Evolutionary conservation across 148 eudicot species (phyloP), one percentile per base, ranked within the genome.

Genomic region (Chenopodium quinoa): DNA sequence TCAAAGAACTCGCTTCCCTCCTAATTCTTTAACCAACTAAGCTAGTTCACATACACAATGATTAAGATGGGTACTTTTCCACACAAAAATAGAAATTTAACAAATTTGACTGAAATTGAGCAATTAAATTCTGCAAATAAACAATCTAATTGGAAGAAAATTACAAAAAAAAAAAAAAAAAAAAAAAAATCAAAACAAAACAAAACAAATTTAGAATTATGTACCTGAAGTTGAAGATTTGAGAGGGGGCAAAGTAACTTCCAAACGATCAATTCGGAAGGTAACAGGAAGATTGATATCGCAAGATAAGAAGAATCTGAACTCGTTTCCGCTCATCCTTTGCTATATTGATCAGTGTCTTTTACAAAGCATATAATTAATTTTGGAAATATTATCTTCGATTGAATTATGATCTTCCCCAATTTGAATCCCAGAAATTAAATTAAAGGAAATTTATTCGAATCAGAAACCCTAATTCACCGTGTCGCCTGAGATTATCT

Each of bases 231-330:
- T 77, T 19, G 88, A 86, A 64, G 90, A 72, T 72, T 85, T 88
- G 9, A 80, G 76, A 17, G 85, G 12, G 44, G 88, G 88, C 62
- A 93, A 75, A 79, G 82, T 83, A 20, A 96, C 98, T 78, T 95
- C 97, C 60, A 95, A 86, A 56, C 89, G 86, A 75, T 95, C 97
- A 84, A 95, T 84, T 54, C 89, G 84, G 78, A 92, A 95, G 77
- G 98, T 92, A 50, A 95, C 89, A 1, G 97, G 96, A 58, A 90
- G 91, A 79, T 95, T 95, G 63, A 95, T 93, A 81, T 95, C 98
- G 80, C 97, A 95, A 5, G 98, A 95, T 62, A 95, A 83, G 87
- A 95, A 93, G 89, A 93, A 92, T 69, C 97, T 86, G 72, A 92
- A 95, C 87, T 95, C 98, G 83, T 91, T 85, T 66, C 89, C 91